phyloP scores from a whole-genome alignment of 2,329 filamentous ascomycete species.

The Colletotrichum spaethianum region DNA sequence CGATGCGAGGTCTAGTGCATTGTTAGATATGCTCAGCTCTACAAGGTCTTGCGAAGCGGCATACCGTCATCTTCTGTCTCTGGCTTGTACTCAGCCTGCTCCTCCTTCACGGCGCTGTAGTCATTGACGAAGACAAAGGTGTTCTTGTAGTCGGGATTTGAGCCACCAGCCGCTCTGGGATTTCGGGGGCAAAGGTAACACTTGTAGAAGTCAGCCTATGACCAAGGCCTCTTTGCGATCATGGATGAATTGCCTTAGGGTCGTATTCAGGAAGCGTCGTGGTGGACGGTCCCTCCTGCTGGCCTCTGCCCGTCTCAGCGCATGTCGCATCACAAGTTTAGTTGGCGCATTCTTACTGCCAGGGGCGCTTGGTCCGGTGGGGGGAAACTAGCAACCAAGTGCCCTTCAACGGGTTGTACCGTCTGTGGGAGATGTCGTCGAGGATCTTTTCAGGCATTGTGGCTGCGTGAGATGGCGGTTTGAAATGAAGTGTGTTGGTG shows the following conservation, averaged over 20 bases:
- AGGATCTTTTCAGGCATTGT: conserved; percentile 83
- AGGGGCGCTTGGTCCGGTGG: conserved; percentile 95
- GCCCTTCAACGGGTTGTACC: conserved; percentile 92
- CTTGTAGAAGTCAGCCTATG: conserved; percentile 54
- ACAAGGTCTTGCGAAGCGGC: background rate
- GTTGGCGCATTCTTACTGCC: conserved; percentile 79
- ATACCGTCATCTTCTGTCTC: conserved; percentile 55
- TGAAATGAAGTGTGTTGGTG: background rate
- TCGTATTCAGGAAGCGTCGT: conserved; percentile 85
- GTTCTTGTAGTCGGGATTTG: conserved; percentile 87
- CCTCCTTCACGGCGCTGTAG: conserved; percentile 95
- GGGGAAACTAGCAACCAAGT: conserved; percentile 96
- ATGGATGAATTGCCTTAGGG: conserved; percentile 66
- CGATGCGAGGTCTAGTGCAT: conserved; percentile 75
- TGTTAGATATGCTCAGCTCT: background rate
- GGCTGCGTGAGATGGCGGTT: conserved; percentile 13
- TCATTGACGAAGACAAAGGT: conserved; percentile 98
- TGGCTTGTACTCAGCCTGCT: conserved; percentile 82
- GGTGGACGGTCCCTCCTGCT: conserved; percentile 80
- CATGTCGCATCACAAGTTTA: conserved; percentile 12
- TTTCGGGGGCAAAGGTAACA: conserved; percentile 98
- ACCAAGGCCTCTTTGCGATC: background rate
- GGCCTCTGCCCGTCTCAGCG: conserved; percentile 68
- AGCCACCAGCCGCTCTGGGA: conserved; percentile 86
- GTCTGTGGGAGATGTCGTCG: conserved; percentile 95